Conservation (phyloP, 2,329 filamentous ascomycete genomes). For the Madurella mycetomatis region DNA sequence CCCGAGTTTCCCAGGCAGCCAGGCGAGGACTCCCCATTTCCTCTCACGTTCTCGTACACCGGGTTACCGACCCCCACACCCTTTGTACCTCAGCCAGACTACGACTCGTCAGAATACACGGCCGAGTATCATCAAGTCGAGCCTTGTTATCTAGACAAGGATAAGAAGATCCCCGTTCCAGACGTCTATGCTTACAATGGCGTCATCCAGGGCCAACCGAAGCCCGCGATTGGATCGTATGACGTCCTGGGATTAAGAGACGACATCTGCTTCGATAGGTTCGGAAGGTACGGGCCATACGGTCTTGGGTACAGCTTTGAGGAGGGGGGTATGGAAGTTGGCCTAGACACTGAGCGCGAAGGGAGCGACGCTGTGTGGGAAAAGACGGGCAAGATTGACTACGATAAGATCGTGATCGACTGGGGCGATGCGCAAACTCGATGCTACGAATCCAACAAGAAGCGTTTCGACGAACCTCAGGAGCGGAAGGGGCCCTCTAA, state of each 20-base stretch:
- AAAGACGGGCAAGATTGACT: conserved; percentile 52
- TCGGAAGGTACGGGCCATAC: conserved; percentile 78
- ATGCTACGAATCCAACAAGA: conserved; percentile 57
- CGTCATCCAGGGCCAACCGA: conserved; percentile 70
- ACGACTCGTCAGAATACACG: conserved; percentile 53
- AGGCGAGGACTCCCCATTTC: conserved; percentile 33
- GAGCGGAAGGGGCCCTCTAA: background rate
- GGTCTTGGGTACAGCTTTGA: conserved; percentile 75
- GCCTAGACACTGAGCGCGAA: conserved; percentile 66
- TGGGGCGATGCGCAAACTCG: conserved; percentile 52
- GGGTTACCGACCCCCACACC: conserved; percentile 42
- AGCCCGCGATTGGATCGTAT: conserved; percentile 73
- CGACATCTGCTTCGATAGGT: conserved; percentile 84
- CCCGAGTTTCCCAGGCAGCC: conserved; percentile 65
- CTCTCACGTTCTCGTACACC: conserved; percentile 33
- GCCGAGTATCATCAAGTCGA: conserved; percentile 49
- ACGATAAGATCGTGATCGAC: conserved; percentile 42
- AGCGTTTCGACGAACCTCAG: conserved; percentile 51
- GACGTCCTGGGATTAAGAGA: conserved; percentile 67
- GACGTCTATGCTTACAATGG: conserved; percentile 65
- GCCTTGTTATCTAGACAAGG: conserved; percentile 60
- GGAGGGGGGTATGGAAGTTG: conserved; percentile 66
- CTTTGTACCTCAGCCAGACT: conserved; percentile 68
- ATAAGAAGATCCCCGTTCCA: conserved; percentile 53
- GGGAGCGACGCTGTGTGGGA: conserved; percentile 60